Percentiles rank a stretch among this genome's conserved stretches.
Conservation (phyloP, 2,329 filamentous ascomycete genomes). For the Paecilomyces formosus region DNA sequence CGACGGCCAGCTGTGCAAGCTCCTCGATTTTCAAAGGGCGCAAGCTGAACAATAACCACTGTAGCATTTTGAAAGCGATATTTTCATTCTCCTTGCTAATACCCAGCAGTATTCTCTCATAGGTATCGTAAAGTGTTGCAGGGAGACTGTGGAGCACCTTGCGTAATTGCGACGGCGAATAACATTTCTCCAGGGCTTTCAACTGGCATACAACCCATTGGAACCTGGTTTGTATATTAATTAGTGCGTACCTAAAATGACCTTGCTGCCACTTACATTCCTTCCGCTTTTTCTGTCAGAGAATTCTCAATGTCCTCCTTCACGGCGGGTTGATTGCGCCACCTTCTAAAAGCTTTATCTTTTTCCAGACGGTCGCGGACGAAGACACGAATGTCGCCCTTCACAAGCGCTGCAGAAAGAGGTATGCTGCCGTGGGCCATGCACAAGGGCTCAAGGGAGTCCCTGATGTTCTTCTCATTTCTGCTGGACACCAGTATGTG, state of each 20-base stretch:
- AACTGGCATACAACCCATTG: slow-evolving; percentile 6
- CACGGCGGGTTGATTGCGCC: slow-evolving; percentile 1
- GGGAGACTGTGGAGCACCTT: slow-evolving; percentile 2
- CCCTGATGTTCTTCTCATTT: slow-evolving; percentile 4
- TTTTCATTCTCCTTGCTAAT: slow-evolving; percentile 2
- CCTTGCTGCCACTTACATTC: slow-evolving; percentile 2
- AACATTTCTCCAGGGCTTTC: slow-evolving; percentile 1
- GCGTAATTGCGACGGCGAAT: slow-evolving; percentile 1
- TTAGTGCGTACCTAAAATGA: too few species aligned
- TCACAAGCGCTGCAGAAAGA: slow-evolving; percentile 1
- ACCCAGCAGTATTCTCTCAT: slow-evolving; percentile 2
- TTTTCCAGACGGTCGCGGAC: slow-evolving; percentile 2
- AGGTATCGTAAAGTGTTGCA: slow-evolving; percentile 1
- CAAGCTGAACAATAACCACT: slow-evolving; percentile 4
- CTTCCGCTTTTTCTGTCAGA: slow-evolving; percentile 3
- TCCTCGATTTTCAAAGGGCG: slow-evolving; percentile 4
- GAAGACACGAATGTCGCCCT: slow-evolving; percentile 5
- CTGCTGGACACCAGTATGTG: slow-evolving; percentile 4
- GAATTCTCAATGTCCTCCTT: slow-evolving; percentile 5
- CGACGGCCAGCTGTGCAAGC: slow-evolving; percentile 3
- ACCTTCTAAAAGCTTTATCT: slow-evolving; percentile 4
- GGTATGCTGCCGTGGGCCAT: background rate
- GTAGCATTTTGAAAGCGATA: slow-evolving; percentile 3
- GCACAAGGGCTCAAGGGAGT: slow-evolving; percentile 1
- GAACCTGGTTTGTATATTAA: slow-evolving; percentile 1